These are phyloP conservation scores for Isabelozyma rhagii DNA, from an alignment of 805 yeast species.

Conservation along the genomic window DNA sequence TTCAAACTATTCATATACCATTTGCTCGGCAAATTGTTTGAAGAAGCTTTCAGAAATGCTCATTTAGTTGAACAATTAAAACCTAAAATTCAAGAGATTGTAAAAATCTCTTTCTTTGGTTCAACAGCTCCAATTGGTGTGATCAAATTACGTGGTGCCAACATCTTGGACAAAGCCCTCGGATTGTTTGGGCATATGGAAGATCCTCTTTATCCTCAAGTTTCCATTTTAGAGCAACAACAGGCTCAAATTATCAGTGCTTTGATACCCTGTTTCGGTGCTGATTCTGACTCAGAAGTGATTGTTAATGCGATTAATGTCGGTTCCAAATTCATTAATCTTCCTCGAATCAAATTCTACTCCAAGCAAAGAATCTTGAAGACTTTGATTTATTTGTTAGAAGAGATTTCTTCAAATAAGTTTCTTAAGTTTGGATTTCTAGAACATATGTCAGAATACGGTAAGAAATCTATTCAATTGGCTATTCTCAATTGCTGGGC, in stretches of 20 bases:
- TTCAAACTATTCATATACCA: slow-evolving; percentile 50
- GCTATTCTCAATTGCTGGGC: slow-evolving; percentile 76
- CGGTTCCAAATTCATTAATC: slow-evolving; percentile 65
- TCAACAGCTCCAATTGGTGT: slow-evolving; percentile 66
- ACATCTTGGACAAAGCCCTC: slow-evolving; percentile 61
- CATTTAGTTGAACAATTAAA: slow-evolving; percentile 40
- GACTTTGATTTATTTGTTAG: slow-evolving; percentile 64
- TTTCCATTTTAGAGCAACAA: slow-evolving; percentile 78
- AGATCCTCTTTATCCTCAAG: slow-evolving; percentile 72
- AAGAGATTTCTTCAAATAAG: slow-evolving; percentile 46
- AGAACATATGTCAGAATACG: slow-evolving; percentile 40
- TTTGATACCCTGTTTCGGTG: slow-evolving; percentile 76
- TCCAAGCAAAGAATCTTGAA: slow-evolving; percentile 52
- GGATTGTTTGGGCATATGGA: slow-evolving; percentile 55
- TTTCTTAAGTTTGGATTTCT: slow-evolving; percentile 56
- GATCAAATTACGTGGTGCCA: slow-evolving; percentile 64
- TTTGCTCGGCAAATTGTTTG: slow-evolving; percentile 42
- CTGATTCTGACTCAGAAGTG: slow-evolving; percentile 67
- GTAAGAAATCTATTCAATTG: slow-evolving; percentile 53
- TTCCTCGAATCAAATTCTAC: slow-evolving; percentile 42
- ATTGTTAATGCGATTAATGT: slow-evolving; percentile 77
- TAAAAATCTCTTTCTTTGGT: slow-evolving; percentile 76
- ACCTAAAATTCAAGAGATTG: slow-evolving; percentile 56
- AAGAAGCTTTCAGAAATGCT: slow-evolving; percentile 34
- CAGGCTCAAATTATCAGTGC: slow-evolving; percentile 95